Evolutionary conservation across 768 basidiomycete species (phyloP), one percentile per base, ranked within the genome.

Genomic region (Artomyces pyxidatus): DNA sequence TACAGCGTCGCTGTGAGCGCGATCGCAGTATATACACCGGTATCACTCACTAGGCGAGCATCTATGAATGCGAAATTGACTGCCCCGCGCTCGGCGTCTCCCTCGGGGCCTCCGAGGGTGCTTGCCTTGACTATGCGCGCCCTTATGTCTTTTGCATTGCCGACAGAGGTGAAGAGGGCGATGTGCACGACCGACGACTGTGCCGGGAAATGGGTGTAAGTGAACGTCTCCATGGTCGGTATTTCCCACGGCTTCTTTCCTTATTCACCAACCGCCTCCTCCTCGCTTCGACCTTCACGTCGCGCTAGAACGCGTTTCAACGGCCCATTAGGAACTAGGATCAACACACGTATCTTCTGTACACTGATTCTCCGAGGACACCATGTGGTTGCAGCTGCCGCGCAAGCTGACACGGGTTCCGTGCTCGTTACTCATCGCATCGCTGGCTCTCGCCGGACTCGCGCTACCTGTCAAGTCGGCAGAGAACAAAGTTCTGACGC

Each of bases 61-160:
- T 97, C 86, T 60, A 98, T 71, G 65, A 97, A 97, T 0, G 88
- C 86, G 67, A 88, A 96, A 59, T 93, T 89, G 57, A 96, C 76
- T n/a, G 77, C 76, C 25, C 78, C 79, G 45, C 89, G 76, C 58
- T 88, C 85, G 12, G 56, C 58, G 23, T 88, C 79, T 17, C 90
- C 89, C 6, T 74, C 72, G 1, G 63, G 64, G 0, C 83, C 86
- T 16, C 70, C 63, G 37, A 78, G 66, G 9, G 72, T 75, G 3
- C 88, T 76, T 0, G 92, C 92, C 6, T 68, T 67, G 43, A 94
- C 72, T 42, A 98, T 82, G 2, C 87, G 75, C 37, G 70, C 64
- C 22, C 84, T 73, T 21, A 96, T 67, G 0, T 65, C 66, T 0
- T 71, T 68, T 0, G 84, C 74, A 58, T 94, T 91, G 22, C 63